Evolutionary conservation across 192 early-diverging fungal species (phyloP).

Genomic region (Chytriomyces hyalinus): DNA sequence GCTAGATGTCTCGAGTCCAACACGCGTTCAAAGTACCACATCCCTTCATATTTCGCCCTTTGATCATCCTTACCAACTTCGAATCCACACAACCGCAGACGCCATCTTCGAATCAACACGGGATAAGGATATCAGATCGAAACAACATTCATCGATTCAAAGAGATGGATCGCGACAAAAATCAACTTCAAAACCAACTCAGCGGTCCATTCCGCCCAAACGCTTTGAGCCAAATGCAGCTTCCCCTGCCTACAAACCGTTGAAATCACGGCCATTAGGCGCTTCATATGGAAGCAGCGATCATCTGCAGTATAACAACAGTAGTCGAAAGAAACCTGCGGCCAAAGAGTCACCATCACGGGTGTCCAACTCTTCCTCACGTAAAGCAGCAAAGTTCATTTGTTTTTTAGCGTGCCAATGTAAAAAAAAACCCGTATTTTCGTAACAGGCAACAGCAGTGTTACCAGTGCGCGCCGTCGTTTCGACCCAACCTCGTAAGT

Average conservation of each 20-base stretch:
- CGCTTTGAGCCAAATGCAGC: neutral
- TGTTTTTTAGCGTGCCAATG: neutral
- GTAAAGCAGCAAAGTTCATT: neutral
- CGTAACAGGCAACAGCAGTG: neutral
- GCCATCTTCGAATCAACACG: too few relatives aligned
- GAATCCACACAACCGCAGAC: neutral
- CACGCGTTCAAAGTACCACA: neutral
- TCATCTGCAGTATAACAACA: too few relatives aligned
- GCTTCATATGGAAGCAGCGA: too few relatives aligned
- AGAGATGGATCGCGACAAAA: too few relatives aligned
- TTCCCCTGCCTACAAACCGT: constrained; percentile 6
- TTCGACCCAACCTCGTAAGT: constrained; percentile 34
- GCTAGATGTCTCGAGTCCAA: neutral
- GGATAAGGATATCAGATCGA: too few relatives aligned
- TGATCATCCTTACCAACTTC: neutral
- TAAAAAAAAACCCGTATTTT: neutral
- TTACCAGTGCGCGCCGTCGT: neutral
- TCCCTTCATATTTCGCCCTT: neutral
- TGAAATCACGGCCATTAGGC: constrained; percentile 24
- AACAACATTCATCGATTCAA: too few relatives aligned
- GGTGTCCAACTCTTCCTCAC: too few relatives aligned
- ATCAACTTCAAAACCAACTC: too few relatives aligned
- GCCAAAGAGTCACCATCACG: too few relatives aligned
- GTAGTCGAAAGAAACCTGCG: too few relatives aligned
- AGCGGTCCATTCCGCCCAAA: too few relatives aligned